Conservation (phyloP, 805 yeast genomes). For the Myxozyma nipponensis region DNA sequence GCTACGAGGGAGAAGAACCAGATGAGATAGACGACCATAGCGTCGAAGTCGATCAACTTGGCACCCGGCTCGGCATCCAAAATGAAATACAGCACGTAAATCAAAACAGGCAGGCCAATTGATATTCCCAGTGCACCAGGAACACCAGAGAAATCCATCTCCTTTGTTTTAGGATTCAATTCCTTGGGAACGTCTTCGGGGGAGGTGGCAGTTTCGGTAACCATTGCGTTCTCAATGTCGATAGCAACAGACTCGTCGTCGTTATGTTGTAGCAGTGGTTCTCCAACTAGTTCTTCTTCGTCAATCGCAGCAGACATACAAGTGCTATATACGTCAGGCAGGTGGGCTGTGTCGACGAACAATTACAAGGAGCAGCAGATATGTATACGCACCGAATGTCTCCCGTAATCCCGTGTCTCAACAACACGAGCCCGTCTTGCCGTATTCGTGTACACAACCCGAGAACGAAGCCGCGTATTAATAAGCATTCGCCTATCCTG, state of each 20-base stretch:
- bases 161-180: conserved; percentile 65
- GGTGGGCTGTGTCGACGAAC: too few relatives aligned
- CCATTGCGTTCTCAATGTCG: conserved; percentile 49
- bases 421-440: too few relatives aligned
- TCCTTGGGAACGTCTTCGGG: conserved; percentile 1
- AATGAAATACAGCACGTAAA: conserved; percentile 55
- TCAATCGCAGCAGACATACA: too few relatives aligned
- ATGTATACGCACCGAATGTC: too few relatives aligned
- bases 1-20: conserved; percentile 71
- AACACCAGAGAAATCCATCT: conserved; percentile 73
- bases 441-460: too few relatives aligned
- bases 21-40: conserved; percentile 60
- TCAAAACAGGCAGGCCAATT: conserved; percentile 60
- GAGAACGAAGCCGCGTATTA: too few relatives aligned
- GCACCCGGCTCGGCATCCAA: conserved; percentile 50
- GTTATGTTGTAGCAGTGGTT: too few relatives aligned
- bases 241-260: conserved; percentile 60
- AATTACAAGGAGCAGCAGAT: too few relatives aligned
- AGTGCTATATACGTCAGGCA: too few relatives aligned
- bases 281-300: too few relatives aligned
- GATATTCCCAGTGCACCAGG: conserved; percentile 69
- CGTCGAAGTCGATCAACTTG: conserved; percentile 27
- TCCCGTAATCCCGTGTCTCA: too few relatives aligned
- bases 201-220: background rate
- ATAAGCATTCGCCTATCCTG: too few relatives aligned